Evolutionary conservation across 768 basidiomycete genomes (phyloP), one percentile per base, ranked within the genome.

Genomic region (Suillus plorans): DNA sequence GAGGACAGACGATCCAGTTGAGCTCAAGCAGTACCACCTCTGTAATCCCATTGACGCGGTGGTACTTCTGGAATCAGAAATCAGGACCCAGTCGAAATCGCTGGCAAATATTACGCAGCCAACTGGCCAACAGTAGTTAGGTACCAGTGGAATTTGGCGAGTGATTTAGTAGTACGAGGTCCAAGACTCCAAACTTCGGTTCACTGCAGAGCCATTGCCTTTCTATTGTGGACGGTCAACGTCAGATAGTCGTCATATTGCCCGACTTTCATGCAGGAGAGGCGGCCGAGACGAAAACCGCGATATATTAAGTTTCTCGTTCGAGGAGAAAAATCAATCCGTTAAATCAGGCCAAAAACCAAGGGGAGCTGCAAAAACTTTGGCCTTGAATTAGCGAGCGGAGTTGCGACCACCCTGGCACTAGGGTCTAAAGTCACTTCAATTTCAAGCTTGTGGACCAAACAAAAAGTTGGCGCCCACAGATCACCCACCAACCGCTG

Each of bases 351-450:
- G 6, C 34, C 34, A 6, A 55, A 55, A 36, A 34, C 12, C 53
- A 55, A n/a, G 53, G 53, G 12, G 34, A 55, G 20, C 20, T 36
- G 34, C 36, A 55, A 31, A 36, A 55, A 55, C 12, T 36, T 34
- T 36, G 31, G 53, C 5, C 53, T 55, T 55, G 53, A 55, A 55
- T 55, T 55, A n/a, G 53, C 34, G 31, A 55, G 53, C 53, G 53
- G 53, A 55, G 53, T 55, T 55, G 53, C 12, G 53, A 36, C 53
- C 53, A 34, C 53, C 31, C 18, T 55, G 53, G 9, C 25, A 52
- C 31, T 3, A 55, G 18, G 16, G 18, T 18, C 16, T 28, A 53
- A 31, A 53, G 52, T 31, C 18, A 31, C 28, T 53, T 34, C 28
- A 28, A 52, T 55, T 55, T 55, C 10, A 55, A 55, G 12, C 53